phyloP scores from a whole-genome alignment of 352 stramenopile species.

The Phytophthora cryptogea region DNA sequence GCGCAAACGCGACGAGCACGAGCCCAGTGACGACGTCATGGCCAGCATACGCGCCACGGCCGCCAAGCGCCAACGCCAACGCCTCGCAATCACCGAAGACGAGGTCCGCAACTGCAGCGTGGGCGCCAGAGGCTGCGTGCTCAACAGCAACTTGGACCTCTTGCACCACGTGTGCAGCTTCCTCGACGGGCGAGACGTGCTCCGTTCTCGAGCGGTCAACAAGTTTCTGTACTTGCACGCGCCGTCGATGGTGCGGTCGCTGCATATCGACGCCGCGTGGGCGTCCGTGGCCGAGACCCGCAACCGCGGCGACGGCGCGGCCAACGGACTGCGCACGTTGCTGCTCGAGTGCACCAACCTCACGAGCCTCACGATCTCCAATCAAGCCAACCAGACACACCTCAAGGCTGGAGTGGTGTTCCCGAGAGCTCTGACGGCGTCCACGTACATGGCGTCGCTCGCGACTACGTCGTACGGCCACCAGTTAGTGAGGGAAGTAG shows the following conservation, averaged over 20 bases:
- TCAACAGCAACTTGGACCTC: slow-evolving; percentile 63
- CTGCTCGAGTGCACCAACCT: slow-evolving; percentile 51
- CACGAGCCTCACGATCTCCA: slow-evolving; percentile 51
- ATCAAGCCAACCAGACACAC: slow-evolving; percentile 42
- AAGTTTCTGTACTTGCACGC: slow-evolving; percentile 56
- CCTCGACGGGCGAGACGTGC: slow-evolving; percentile 51
- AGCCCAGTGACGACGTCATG: slow-evolving; percentile 19
- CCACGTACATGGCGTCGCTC: slow-evolving; percentile 25
- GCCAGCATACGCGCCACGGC: slow-evolving; percentile 12
- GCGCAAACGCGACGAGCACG: slow-evolving; percentile 30
- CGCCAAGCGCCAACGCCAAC: slow-evolving; percentile 21
- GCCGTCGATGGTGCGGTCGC: slow-evolving; percentile 44
- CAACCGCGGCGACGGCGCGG: slow-evolving; percentile 18
- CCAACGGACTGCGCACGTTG: slow-evolving; percentile 25
- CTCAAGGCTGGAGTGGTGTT: slow-evolving; percentile 47
- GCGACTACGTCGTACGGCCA: slow-evolving; percentile 39
- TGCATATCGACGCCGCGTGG: slow-evolving; percentile 45
- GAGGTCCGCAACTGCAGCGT: slow-evolving; percentile 20
- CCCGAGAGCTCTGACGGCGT: slow-evolving; percentile 30
- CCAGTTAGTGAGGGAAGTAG: slow-evolving; percentile 46
- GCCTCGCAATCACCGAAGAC: slow-evolving; percentile 24
- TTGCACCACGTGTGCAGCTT: slow-evolving; percentile 62
- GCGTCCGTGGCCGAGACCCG: slow-evolving; percentile 5
- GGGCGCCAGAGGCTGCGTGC: slow-evolving; percentile 32
- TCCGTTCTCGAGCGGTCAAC: slow-evolving; percentile 50